Percentiles rank a stretch among this genome's conserved stretches.
Conservation (phyloP, 208 protist genomes). For the Phytomonas serpens region DNA sequence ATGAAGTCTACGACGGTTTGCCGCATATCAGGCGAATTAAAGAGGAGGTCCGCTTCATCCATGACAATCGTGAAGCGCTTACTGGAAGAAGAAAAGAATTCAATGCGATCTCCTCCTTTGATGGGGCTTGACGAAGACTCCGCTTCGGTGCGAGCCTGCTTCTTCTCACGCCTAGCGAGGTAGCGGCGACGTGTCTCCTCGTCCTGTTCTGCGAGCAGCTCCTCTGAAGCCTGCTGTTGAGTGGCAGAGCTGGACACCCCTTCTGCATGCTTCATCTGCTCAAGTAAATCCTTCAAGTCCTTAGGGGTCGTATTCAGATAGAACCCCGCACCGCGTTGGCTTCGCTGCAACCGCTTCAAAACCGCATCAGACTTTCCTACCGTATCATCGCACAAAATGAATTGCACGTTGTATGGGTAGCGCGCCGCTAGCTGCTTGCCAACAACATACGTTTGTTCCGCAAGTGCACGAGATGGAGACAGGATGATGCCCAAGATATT, state of each 20-base stretch:
- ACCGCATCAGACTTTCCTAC: conserved; percentile 30
- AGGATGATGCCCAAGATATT: conserved; percentile 70
- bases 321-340: conserved; percentile 51
- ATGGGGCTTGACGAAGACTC: not conserved
- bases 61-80: conserved; percentile 68
- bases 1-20: conserved; percentile 33
- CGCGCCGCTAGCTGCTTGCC: conserved; percentile 54
- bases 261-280: conserved; percentile 14
- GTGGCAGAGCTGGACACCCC: not conserved
- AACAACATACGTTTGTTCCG: conserved; percentile 85
- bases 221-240: conserved; percentile 6
- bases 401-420: conserved; percentile 65
- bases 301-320: conserved; percentile 78
- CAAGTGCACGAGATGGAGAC: conserved; percentile 73
- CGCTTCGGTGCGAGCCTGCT: not conserved
- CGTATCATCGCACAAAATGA: conserved; percentile 71
- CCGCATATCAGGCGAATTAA: conserved; percentile 66
- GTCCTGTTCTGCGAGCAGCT: conserved; percentile 41
- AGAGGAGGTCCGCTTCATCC: conserved; percentile 83
- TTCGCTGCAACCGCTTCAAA: conserved; percentile 31
- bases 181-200: conserved; percentile 43
- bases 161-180: conserved; percentile 6
- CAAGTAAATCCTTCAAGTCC: conserved; percentile 50
- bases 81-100: conserved; percentile 6
- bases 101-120: not conserved